phyloP scores from a whole-genome alignment of 305 asterid species.

The Andrographis paniculata region DNA sequence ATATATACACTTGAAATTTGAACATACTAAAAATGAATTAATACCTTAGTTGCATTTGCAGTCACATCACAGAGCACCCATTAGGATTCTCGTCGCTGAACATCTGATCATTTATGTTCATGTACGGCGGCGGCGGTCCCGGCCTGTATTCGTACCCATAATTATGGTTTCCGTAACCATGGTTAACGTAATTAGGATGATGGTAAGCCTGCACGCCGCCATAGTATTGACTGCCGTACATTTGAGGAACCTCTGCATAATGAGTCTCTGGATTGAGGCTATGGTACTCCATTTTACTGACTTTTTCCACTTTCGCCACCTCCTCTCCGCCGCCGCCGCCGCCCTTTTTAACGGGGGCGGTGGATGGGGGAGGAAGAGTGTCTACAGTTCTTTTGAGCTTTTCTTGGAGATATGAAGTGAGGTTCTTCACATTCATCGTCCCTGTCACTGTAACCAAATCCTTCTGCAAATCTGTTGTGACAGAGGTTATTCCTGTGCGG shows the following conservation, averaged over 20 bases:
- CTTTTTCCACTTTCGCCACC: conserved; percentile 36
- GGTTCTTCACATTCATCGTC: conserved; percentile 57
- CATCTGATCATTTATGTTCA: conserved; percentile 38
- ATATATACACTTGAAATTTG: conserved; percentile 23
- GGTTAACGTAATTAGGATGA: conserved; percentile 16
- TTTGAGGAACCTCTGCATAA: conserved; percentile 34
- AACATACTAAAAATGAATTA: too few relatives aligned
- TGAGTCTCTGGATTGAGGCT: conserved; percentile 43
- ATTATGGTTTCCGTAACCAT: conserved; percentile 16
- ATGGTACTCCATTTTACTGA: conserved; percentile 42
- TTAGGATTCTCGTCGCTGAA: conserved; percentile 87
- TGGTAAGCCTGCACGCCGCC: conserved; percentile 33
- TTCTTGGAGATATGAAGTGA: conserved; percentile 40
- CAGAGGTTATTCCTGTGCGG: conserved; percentile 45
- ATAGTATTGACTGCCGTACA: conserved; percentile 48
- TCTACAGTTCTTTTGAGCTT: conserved; percentile 47
- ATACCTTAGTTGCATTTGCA: too few relatives aligned
- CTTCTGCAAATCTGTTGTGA: conserved; percentile 36
- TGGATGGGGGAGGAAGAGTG: conserved; percentile 51
- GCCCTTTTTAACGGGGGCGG: conserved; percentile 23
- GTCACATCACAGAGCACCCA: conserved; percentile 74
- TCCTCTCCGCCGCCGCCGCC: conserved; percentile 18
- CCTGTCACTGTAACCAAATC: conserved; percentile 63
- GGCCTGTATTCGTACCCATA: conserved; percentile 48
- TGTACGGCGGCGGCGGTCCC: conserved; percentile 35